phyloP scores from a whole-genome alignment of 2,329 filamentous ascomycete species.

The Neoascochyta sp. region DNA sequence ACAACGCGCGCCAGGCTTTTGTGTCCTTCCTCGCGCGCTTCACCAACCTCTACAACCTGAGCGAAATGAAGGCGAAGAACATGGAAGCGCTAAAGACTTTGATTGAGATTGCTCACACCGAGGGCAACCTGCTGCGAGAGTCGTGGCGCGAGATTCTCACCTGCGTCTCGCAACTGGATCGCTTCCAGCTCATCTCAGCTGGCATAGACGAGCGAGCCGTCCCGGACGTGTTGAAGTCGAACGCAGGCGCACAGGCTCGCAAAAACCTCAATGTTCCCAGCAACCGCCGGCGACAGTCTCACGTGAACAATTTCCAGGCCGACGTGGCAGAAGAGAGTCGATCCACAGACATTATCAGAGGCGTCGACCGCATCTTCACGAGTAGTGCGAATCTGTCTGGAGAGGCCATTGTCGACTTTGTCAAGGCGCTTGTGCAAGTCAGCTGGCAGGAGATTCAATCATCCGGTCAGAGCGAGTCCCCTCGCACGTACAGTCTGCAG shows the following conservation, averaged over 20 bases:
- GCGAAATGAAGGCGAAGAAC: constrained; percentile 94
- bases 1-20: constrained; percentile 92
- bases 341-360: constrained; percentile 87
- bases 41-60: constrained; percentile 92
- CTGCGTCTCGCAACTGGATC: constrained; percentile 92
- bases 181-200: constrained; percentile 89
- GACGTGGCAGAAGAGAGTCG: constrained; percentile 90
- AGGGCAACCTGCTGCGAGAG: constrained; percentile 81
- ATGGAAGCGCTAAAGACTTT: constrained; percentile 90
- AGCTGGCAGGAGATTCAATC: constrained; percentile 99
- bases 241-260: constrained; percentile 61
- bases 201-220: constrained; percentile 91
- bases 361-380: constrained; percentile 93
- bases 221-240: constrained; percentile 77
- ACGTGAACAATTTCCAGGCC: constrained; percentile 56
- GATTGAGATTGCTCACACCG: constrained; percentile 85
- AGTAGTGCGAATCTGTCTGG: constrained; percentile 91
- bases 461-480: constrained; percentile 91
- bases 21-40: constrained; percentile 89
- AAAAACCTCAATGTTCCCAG: constrained; percentile 63
- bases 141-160: constrained; percentile 96
- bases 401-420: constrained; percentile 93
- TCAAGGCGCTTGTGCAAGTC: constrained; percentile 85
- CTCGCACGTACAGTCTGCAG: constrained; percentile 93
- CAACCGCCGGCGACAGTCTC: constrained; percentile 49